Evolutionary conservation across 768 basidiomycete genomes (phyloP).

Genomic region (Nevesoporus exiguus): DNA sequence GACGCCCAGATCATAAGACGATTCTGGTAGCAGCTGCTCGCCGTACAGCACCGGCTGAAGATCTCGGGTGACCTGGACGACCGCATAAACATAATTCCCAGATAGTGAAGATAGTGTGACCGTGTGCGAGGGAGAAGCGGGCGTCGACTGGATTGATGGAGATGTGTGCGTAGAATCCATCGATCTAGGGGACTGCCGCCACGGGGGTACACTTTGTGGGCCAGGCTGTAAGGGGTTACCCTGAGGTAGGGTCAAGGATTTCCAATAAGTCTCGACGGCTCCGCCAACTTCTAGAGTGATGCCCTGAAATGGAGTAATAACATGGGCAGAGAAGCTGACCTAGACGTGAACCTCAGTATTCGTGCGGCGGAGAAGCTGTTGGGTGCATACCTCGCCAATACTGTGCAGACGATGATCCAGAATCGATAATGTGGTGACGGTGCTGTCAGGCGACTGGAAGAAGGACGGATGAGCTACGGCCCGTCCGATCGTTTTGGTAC

Average conservation of each 20-base stretch:
- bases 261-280: constrained; percentile 98
- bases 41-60: constrained; percentile 82
- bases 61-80: constrained; percentile 91
- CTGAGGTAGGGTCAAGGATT: constrained; percentile 51
- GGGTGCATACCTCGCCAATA: constrained; percentile 76
- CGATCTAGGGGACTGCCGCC: constrained; percentile 32
- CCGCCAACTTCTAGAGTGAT: constrained; percentile 94
- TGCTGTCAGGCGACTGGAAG: constrained; percentile 56
- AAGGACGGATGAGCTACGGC: constrained; percentile 80
- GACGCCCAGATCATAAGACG: constrained; percentile 73
- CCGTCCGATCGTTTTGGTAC: constrained; percentile 92
- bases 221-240: constrained; percentile 28
- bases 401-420: constrained; percentile 90
- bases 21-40: constrained; percentile 71
- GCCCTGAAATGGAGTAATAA: constrained; percentile 86
- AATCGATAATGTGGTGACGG: constrained; percentile 67
- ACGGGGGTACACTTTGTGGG: constrained; percentile 37
- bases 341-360: constrained; percentile 29
- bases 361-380: background rate
- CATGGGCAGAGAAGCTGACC: constrained; percentile 86
- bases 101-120: constrained; percentile 86
- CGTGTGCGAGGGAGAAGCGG: constrained; percentile 46
- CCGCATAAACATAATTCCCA: constrained; percentile 82
- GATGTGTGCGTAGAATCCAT: constrained; percentile 64
- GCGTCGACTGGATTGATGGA: constrained; percentile 59